Base-by-base conservation (phyloP, 2,329 filamentous ascomycete species). In the Phaeophleospora eucalypticola region DNA sequence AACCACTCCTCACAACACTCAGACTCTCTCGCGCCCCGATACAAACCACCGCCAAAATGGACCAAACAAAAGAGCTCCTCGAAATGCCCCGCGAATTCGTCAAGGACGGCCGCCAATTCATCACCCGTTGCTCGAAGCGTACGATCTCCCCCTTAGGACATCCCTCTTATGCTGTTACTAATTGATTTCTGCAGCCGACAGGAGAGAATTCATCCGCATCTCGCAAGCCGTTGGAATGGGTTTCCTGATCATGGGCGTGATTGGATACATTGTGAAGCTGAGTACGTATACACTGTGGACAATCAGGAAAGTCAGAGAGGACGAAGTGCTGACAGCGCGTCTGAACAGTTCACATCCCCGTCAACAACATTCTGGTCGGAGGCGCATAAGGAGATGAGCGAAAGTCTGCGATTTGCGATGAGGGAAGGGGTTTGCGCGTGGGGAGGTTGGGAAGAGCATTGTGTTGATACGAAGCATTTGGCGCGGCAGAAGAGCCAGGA, bases 211-310 rank as follows among this genome's bases (percentile, higher is more conserved):
- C 65, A 67, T 77, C 58, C 77, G 78, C 69, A 80, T 81, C 63
- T 76, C 73, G 55, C 78, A 81, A 70, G 82, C 82, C 51, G 82
- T 86, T 52, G 83, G 82, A 48, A 77, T 84, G 53, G 83, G 83
- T 49, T 86, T 86, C 70, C 67, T 86, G 53, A 77, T 85, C 68
- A 85, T 84, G 82, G 82, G 82, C 53, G 79, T 80, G 39, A 82
- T 85, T 48, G 82, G 82, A 53, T 86, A 84, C 69, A 68, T 86
- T 53, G 81, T 86, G 64, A 85, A 86, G 76, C 75, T 86, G 63
- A 82, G 80, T 83, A 73, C 34, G 56, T 57, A n/a, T 40, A 4
- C 14, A 9, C 21, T 6, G 16, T 24, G 15, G 10, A 8, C 18
- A 3, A 4, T 38, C 36, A 24, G 8, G 4, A 20, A n/a, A 8